phyloP scores from a whole-genome alignment of 352 stramenopile species.

The Pythium brassicae region DNA sequence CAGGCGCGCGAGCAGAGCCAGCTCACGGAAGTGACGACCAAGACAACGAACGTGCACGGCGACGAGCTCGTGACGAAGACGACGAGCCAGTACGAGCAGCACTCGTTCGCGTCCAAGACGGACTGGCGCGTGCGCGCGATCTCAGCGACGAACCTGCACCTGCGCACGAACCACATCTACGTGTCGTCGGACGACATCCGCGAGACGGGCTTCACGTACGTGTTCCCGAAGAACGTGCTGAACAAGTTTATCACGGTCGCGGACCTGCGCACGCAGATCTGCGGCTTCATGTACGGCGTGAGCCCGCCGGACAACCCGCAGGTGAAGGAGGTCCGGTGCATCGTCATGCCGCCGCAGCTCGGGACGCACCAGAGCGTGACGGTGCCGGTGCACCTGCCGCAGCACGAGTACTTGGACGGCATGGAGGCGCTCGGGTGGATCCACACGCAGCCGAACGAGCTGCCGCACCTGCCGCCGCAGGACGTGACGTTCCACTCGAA shows the following conservation, averaged over 20 bases:
- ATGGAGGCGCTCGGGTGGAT: slow-evolving; percentile 99
- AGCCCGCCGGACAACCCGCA: slow-evolving; percentile 97
- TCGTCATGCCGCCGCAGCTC: slow-evolving; percentile 99
- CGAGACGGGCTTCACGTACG: slow-evolving; percentile 98
- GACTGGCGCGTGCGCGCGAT: slow-evolving; percentile 99
- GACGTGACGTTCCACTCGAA: slow-evolving; percentile 96
- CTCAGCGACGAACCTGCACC: slow-evolving; percentile 97
- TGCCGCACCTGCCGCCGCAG: slow-evolving; percentile 94
- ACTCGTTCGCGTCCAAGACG: slow-evolving; percentile 99
- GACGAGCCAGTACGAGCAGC: slow-evolving; percentile 99
- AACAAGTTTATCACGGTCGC: slow-evolving; percentile 99
- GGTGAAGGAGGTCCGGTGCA: slow-evolving; percentile 99
- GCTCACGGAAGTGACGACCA: slow-evolving; percentile 98
- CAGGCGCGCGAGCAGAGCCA: slow-evolving; percentile 98
- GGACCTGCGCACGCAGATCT: slow-evolving; percentile 97
- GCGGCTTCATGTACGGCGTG: slow-evolving; percentile 98
- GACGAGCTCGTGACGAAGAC: slow-evolving; percentile 99
- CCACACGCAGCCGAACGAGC: slow-evolving; percentile 98
- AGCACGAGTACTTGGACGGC: slow-evolving; percentile 96
- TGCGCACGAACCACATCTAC: slow-evolving; percentile 99
- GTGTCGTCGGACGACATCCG: slow-evolving; percentile 98
- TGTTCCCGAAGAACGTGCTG: slow-evolving; percentile 99
- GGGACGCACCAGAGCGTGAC: slow-evolving; percentile 97
- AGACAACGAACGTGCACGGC: slow-evolving; percentile 99
- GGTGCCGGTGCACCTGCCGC: slow-evolving; percentile 94